Percentiles rank a stretch among this genome's conserved stretches.
These are phyloP conservation scores for Alloteropsis semialata DNA, from an alignment of 176 grass and related monocot genomes.

Conservation along the genomic window DNA sequence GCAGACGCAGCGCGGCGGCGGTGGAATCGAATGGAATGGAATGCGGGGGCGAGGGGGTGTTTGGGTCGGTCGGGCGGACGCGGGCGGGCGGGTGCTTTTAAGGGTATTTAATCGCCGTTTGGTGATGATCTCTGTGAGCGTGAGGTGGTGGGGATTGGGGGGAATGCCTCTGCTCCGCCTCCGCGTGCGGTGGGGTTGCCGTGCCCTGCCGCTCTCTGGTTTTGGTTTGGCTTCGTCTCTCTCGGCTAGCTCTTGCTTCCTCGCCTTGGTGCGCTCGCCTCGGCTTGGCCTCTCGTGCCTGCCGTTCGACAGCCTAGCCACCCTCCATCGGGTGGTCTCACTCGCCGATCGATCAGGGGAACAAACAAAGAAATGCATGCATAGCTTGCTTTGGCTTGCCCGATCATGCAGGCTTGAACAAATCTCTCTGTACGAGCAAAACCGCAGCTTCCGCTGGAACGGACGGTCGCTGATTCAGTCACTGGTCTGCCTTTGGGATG, in stretches of 20 bases:
- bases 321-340: too few relatives aligned
- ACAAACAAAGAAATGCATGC: too few relatives aligned
- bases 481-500: not conserved
- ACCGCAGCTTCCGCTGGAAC: not conserved
- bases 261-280: conserved; percentile 38
- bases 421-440: not conserved
- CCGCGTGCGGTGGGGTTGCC: not conserved
- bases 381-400: not conserved
- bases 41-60: too few relatives aligned
- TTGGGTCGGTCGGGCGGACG: not conserved
- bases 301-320: conserved; percentile 21
- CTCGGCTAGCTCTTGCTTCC: too few relatives aligned
- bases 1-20: not conserved
- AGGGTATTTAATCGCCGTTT: conserved; percentile 37
- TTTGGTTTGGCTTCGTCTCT: not conserved
- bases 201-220: not conserved
- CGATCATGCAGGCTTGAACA: not conserved
- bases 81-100: conserved; percentile 39
- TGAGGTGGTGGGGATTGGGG: not conserved
- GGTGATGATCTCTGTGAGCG: not conserved
- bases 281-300: too few relatives aligned
- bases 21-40: conserved; percentile 8
- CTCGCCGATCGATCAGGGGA: too few relatives aligned
- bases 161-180: not conserved
- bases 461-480: not conserved